Percentiles rank a stretch among this genome's conserved stretches.
Evolutionary conservation across 2,329 filamentous ascomycete genomes (phyloP).

Genomic region (Myriosclerotinia duriaeana): DNA sequence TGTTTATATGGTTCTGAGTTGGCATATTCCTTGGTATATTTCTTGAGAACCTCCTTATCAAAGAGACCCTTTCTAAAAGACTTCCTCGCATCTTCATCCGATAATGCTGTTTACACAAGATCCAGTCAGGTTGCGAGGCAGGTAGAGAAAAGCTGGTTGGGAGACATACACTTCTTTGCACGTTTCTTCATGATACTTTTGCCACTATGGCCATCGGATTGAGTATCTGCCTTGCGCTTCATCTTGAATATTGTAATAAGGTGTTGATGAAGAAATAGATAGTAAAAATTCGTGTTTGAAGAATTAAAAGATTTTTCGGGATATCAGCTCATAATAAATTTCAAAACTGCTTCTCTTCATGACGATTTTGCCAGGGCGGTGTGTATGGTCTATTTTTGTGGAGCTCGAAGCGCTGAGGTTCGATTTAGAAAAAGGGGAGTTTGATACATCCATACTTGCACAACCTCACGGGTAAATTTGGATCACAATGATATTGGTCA

Average conservation of each 20-base stretch:
- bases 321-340: conserved; percentile 24
- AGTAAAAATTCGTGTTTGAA: neutral
- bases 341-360: conserved; percentile 15
- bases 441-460: neutral
- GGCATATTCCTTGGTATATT: conserved; percentile 63
- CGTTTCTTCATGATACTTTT: conserved; percentile 53
- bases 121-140: conserved; percentile 27
- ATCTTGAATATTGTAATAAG: conserved; percentile 42
- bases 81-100: conserved; percentile 38
- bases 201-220: conserved; percentile 44
- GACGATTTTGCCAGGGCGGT: conserved; percentile 19
- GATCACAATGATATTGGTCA: neutral
- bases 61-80: conserved; percentile 68
- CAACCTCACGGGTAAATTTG: neutral
- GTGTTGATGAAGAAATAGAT: neutral
- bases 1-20: conserved; percentile 79
- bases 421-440: neutral
- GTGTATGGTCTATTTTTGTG: neutral
- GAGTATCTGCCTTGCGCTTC: conserved; percentile 60
- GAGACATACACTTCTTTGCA: conserved; percentile 46
- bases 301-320: conserved; percentile 18
- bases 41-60: conserved; percentile 54
- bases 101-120: conserved; percentile 33
- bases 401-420: neutral
- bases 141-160: conserved; percentile 23